A percentile compares a stretch with the other conserved stretches of the same genome.
Conservation (phyloP, 495 filamentous ascomycete genomes). For the Paragyromitra xinjiangensis region DNA sequence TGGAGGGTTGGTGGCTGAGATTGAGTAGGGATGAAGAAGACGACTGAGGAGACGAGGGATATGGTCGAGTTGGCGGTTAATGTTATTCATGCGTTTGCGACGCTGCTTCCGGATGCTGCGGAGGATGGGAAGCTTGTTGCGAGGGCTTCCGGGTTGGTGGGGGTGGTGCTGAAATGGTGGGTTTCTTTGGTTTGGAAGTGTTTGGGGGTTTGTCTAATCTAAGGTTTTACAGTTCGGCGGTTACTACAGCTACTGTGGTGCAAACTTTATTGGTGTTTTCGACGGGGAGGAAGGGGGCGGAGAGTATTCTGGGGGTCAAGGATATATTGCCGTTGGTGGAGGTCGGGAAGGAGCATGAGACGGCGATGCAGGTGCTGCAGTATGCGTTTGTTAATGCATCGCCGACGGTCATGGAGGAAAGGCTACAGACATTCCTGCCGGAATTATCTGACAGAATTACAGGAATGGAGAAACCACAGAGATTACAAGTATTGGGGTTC, state of each 20-base stretch:
- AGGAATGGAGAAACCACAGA: conserved; percentile 7
- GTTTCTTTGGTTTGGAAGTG: conserved; percentile 8
- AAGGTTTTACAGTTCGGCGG: conserved; percentile 60
- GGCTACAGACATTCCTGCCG: conserved; percentile 33
- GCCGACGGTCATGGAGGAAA: neutral
- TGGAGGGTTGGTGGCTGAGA: neutral
- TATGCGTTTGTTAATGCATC: conserved; percentile 63
- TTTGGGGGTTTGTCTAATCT: neutral
- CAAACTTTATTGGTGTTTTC: conserved; percentile 65
- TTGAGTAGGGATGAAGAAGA: conserved; percentile 53
- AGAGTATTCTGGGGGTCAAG: conserved; percentile 61
- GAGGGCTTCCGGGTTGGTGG: conserved; percentile 64
- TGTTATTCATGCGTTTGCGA: conserved; percentile 68
- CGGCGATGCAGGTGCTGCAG: conserved; percentile 64
- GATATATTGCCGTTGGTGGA: conserved; percentile 65
- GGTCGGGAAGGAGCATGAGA: conserved; percentile 64
- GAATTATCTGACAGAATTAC: conserved; percentile 24
- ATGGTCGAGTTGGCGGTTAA: conserved; percentile 71
- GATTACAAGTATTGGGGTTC: conserved; percentile 36
- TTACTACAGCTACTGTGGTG: conserved; percentile 64
- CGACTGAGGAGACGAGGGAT: conserved; percentile 61
- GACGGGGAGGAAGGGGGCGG: conserved; percentile 59
- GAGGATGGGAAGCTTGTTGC: conserved; percentile 61
- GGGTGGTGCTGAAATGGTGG: conserved; percentile 65
- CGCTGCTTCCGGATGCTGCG: conserved; percentile 62